Base-by-base conservation (phyloP, 176 grass and related monocot genomes). In the Chloris gayana region DNA sequence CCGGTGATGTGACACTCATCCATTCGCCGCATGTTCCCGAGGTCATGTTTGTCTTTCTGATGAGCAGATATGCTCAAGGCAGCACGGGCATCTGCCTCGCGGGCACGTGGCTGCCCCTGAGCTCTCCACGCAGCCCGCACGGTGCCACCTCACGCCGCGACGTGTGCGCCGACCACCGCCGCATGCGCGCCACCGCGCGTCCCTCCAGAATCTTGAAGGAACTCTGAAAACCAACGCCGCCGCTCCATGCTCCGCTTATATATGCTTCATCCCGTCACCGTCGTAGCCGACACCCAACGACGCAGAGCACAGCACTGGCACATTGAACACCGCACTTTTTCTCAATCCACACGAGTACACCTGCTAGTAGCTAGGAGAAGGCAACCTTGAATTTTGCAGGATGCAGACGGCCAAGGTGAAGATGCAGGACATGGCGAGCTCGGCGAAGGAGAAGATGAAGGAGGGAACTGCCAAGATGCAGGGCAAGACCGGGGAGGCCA, bases 381-480 rank as follows among this genome's bases (percentile, higher is more conserved):
- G 54, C 18, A 30, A 15, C 0, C 8, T 8, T 8, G 17, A 59
- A 26, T 42, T 51, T 21, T 6, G 21, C 69, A 42, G 9, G 83
- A 90, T 88, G 88, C 82, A 88, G 47, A 41, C 64, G 17, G 88
- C 88, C 35, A 93, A 85, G 88, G 85, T 84, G 81, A 93, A 83
- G 91, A 59, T 14, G 15, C 78, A 93, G 82, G 91, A 90, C 82
- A 63, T 76, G 91, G 74, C 7, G 81, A 93, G 87, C 91, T 17
- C 70, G 32, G 81, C 74, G 11, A 90, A 88, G 88, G 85, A 80
- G 88, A 90, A 88, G 85, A 51, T 73, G 91, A 83, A 83, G 82
- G 79, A 90, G 50, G 53, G 54, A 46, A 5, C 85, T 29, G 91
- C 77, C 17, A 73, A 83, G 65, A 67, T 73, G 56, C 64, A 88